phyloP scores from a whole-genome alignment of 371 early-diverging fungal species.

The Mycotypha africana region DNA sequence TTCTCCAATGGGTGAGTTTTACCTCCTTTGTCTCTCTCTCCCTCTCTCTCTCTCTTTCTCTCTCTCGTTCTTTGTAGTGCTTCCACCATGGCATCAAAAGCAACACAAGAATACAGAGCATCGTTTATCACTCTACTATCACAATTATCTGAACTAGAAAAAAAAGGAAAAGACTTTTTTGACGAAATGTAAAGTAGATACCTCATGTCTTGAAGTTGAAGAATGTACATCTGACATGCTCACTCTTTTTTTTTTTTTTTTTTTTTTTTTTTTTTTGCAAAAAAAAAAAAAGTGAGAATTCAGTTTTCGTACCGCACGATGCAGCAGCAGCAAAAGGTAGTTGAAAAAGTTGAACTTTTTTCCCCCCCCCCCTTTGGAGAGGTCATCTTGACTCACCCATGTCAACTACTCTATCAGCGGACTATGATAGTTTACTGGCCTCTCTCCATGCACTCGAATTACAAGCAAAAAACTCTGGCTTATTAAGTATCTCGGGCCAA shows the following conservation, averaged over 20 bases:
- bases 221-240: too few relatives aligned
- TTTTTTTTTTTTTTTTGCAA: too few relatives aligned
- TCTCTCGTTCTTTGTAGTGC: too few relatives aligned
- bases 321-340: slow-evolving; percentile 27
- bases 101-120: slow-evolving; percentile 41
- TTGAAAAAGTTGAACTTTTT: neutral
- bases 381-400: neutral
- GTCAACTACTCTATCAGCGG: slow-evolving; percentile 19
- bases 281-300: slow-evolving; percentile 37
- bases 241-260: neutral
- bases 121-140: slow-evolving; percentile 40
- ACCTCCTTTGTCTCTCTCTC: too few relatives aligned
- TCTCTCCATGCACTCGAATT: slow-evolving; percentile 27
- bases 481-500: slow-evolving; percentile 40
- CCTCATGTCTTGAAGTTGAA: too few relatives aligned
- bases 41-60: too few relatives aligned
- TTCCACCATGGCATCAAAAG: slow-evolving; percentile 34
- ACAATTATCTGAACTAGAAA: slow-evolving; percentile 37
- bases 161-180: slow-evolving; percentile 39
- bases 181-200: slow-evolving; percentile 31
- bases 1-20: too few relatives aligned
- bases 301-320: slow-evolving; percentile 29
- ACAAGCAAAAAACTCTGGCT: slow-evolving; percentile 33
- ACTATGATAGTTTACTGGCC: slow-evolving; percentile 28
- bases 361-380: neutral